These are phyloP conservation scores for Solanum hybrid DNA, from an alignment of 305 asterid species.

Conservation along the genomic window DNA sequence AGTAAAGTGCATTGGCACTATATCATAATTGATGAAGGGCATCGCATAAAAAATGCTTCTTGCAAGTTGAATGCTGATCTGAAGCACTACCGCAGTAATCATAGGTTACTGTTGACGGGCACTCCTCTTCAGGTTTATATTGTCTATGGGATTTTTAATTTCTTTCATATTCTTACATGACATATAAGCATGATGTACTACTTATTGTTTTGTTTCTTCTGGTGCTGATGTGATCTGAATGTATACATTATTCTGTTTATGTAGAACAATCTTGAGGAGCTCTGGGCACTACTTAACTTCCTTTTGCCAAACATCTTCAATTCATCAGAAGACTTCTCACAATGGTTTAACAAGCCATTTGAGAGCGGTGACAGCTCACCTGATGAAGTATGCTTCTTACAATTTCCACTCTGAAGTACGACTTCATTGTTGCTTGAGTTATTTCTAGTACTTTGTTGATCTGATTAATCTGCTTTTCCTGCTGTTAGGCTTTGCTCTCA, in stretches of 20 bases:
- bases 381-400: constrained; percentile 54
- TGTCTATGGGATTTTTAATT: neutral
- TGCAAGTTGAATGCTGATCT: constrained; percentile 98
- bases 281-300: constrained; percentile 98
- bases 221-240: constrained; percentile 4
- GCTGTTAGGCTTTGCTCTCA: constrained; percentile 78
- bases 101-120: constrained; percentile 94
- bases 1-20: constrained; percentile 96
- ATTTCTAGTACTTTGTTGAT: constrained; percentile 6
- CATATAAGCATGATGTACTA: neutral
- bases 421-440: neutral
- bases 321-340: constrained; percentile 98
- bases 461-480: constrained; percentile 3
- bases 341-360: constrained; percentile 98
- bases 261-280: constrained; percentile 98
- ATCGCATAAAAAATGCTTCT: constrained; percentile 99
- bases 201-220: constrained; percentile 3
- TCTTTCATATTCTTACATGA: constrained; percentile 4
- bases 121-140: constrained; percentile 41
- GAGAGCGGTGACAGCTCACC: constrained; percentile 87
- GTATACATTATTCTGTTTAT: neutral
- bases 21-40: constrained; percentile 96
- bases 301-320: constrained; percentile 95
- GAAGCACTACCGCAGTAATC: constrained; percentile 89
- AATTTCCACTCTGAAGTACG: neutral